Percentiles rank a stretch among this genome's conserved stretches.
These are phyloP conservation scores for Capronia americana DNA, from an alignment of 2,329 filamentous ascomycete species.

Conservation along the genomic window DNA sequence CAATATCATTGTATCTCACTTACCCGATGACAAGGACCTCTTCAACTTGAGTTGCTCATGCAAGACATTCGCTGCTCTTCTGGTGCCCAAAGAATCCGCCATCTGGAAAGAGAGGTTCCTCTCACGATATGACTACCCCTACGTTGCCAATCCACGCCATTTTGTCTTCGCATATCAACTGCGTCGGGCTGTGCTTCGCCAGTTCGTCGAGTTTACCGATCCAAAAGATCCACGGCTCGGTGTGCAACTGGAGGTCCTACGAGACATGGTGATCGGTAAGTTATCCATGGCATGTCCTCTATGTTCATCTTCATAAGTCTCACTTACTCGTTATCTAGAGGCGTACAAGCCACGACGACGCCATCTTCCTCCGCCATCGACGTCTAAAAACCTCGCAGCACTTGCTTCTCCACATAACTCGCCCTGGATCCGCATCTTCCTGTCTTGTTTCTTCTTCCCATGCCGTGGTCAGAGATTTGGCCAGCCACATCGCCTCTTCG, in stretches of 20 bases:
- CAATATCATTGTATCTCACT: slow-evolving; percentile 31
- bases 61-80: slow-evolving; percentile 37
- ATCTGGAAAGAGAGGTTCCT: slow-evolving; percentile 48
- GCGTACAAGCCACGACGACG: slow-evolving; percentile 27
- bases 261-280: slow-evolving; percentile 39
- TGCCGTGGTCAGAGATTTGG: slow-evolving; percentile 23
- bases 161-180: slow-evolving; percentile 46
- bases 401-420: slow-evolving; percentile 33
- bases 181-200: slow-evolving; percentile 45
- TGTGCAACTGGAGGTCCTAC: slow-evolving; percentile 42
- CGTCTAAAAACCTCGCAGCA: slow-evolving; percentile 36
- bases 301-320: not conserved
- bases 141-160: slow-evolving; percentile 36
- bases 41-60: slow-evolving; percentile 43
- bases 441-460: slow-evolving; percentile 33
- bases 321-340: slow-evolving; percentile 23
- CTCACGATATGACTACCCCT: slow-evolving; percentile 44
- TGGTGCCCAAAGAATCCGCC: slow-evolving; percentile 42
- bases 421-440: slow-evolving; percentile 35
- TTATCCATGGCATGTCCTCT: not conserved
- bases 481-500: slow-evolving; percentile 32
- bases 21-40: slow-evolving; percentile 44
- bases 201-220: slow-evolving; percentile 42
- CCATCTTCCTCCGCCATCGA: slow-evolving; percentile 25
- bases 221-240: slow-evolving; percentile 42